Evolutionary conservation across 768 basidiomycete genomes (phyloP).

Genomic region (Suillus weaverae): DNA sequence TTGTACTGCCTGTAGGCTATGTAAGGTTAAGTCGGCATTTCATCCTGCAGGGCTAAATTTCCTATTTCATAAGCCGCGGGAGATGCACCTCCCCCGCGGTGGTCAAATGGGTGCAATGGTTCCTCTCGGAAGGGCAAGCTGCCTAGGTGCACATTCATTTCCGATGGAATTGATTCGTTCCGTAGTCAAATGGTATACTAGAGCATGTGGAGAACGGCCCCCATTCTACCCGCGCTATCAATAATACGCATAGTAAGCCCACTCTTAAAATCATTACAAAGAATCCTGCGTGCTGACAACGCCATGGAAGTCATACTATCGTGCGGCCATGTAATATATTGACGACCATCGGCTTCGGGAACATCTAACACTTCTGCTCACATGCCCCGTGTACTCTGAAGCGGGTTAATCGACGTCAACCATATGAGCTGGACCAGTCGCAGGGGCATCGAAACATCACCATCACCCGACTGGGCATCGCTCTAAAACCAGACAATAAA

Average conservation of each 20-base stretch:
- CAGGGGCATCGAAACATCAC: neutral
- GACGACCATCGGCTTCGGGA: too few relatives aligned
- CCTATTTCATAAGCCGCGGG: neutral
- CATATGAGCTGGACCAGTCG: neutral
- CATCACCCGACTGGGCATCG: neutral
- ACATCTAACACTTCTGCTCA: neutral
- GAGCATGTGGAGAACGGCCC: neutral
- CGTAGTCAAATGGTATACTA: neutral
- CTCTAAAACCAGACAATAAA: neutral
- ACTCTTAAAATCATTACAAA: neutral
- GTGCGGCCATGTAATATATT: neutral
- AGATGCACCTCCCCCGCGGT: neutral
- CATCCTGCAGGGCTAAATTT: neutral
- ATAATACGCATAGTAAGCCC: neutral
- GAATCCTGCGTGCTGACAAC: neutral
- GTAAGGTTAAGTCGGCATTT: neutral
- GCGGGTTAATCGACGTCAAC: neutral
- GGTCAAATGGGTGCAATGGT: constrained; percentile 1
- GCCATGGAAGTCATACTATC: neutral
- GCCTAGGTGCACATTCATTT: neutral
- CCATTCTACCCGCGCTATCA: neutral
- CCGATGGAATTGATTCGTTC: neutral
- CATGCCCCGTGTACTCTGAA: neutral
- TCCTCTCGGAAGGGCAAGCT: neutral
- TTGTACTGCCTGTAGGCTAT: neutral